These are phyloP conservation scores for Drosera spatulata DNA, from an alignment of 179 eudicot genomes.

Conservation along the genomic window DNA sequence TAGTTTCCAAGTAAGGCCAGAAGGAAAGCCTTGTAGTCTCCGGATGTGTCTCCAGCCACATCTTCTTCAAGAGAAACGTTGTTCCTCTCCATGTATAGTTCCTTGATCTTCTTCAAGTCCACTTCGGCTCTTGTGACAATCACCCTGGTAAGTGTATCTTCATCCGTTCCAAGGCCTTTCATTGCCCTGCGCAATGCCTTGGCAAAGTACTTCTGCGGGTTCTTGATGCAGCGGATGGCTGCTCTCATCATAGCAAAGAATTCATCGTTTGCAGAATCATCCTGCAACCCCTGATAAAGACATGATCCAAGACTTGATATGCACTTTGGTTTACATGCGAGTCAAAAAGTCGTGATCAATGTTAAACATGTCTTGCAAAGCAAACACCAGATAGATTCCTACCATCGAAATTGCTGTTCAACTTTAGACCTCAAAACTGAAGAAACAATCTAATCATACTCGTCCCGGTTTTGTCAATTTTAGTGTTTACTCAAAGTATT, in stretches of 20 bases:
- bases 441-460: too few relatives aligned
- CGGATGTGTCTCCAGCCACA: constrained; percentile 52
- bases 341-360: too few relatives aligned
- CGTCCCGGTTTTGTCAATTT: too few relatives aligned
- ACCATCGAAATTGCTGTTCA: too few relatives aligned
- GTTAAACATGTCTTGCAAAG: too few relatives aligned
- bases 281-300: constrained; percentile 33
- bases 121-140: constrained; percentile 59
- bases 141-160: constrained; percentile 58
- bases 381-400: too few relatives aligned
- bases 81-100: constrained; percentile 51
- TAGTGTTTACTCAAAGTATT: too few relatives aligned
- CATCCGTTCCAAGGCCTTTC: constrained; percentile 50
- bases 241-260: constrained; percentile 39
- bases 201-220: constrained; percentile 62
- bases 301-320: background rate
- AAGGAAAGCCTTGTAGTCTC: constrained; percentile 60
- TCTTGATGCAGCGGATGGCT: constrained; percentile 41
- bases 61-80: constrained; percentile 50
- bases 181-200: constrained; percentile 61
- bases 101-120: constrained; percentile 61
- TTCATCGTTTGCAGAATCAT: constrained; percentile 18
- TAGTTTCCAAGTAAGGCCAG: constrained; percentile 50
- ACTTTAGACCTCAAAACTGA: too few relatives aligned
- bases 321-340: background rate